phyloP scores from a whole-genome alignment of 1,284 basidiomycete species.

The Hypsizygus ulmarius region DNA sequence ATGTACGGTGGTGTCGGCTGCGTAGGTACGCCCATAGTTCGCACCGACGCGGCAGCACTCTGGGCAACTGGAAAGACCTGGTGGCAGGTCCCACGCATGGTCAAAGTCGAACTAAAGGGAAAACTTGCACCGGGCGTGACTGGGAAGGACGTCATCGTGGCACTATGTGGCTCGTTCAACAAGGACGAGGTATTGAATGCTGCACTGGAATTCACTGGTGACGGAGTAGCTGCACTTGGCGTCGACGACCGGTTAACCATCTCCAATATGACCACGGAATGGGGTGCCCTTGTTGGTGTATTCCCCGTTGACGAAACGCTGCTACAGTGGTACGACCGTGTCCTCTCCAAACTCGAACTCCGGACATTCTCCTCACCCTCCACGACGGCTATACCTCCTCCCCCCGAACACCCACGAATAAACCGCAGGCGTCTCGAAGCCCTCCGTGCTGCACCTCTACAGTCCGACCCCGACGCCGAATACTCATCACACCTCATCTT shows the following conservation, averaged over 20 bases:
- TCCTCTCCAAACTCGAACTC: slow-evolving; percentile 75
- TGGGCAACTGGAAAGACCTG: slow-evolving; percentile 99
- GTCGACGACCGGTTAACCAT: slow-evolving; percentile 96
- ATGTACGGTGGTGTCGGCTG: slow-evolving; percentile 99
- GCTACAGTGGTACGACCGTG: slow-evolving; percentile 86
- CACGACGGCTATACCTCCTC: slow-evolving; percentile 57
- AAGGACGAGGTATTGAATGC: slow-evolving; percentile 96
- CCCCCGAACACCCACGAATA: slow-evolving; percentile 85
- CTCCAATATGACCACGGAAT: slow-evolving; percentile 98
- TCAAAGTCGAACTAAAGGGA: slow-evolving; percentile 92
- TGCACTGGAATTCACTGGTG: slow-evolving; percentile 98
- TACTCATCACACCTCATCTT: slow-evolving; percentile 91
- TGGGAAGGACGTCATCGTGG: slow-evolving; percentile 98
- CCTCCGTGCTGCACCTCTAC: slow-evolving; percentile 54
- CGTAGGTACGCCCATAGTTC: slow-evolving; percentile 94
- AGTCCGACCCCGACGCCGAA: slow-evolving; percentile 76
- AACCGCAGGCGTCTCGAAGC: slow-evolving; percentile 73
- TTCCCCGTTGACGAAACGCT: slow-evolving; percentile 91
- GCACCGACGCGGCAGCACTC: slow-evolving; percentile 90
- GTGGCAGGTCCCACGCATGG: slow-evolving; percentile 99
- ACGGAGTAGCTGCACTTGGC: slow-evolving; percentile 77
- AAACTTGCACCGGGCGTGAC: slow-evolving; percentile 86
- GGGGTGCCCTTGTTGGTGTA: slow-evolving; percentile 95
- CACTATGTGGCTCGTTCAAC: slow-evolving; percentile 96
- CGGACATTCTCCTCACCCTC: slow-evolving; percentile 67